These are phyloP conservation scores for Staphylotrichum longicolle DNA, from an alignment of 495 filamentous ascomycete genomes.

Conservation along the genomic window DNA sequence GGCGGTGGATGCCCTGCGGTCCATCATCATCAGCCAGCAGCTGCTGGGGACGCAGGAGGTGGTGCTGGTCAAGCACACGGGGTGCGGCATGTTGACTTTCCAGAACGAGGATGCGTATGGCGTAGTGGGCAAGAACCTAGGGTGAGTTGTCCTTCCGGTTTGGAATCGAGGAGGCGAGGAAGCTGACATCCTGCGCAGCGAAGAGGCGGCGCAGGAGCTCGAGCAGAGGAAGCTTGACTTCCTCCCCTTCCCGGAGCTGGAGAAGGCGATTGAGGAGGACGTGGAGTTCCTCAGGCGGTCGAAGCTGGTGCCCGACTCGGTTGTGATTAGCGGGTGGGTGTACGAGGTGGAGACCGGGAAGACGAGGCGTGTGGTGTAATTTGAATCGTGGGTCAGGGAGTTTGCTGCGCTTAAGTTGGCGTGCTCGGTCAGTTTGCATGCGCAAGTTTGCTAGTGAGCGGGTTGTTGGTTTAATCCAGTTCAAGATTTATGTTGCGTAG, in stretches of 20 bases:
- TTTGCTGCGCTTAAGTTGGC: too few relatives aligned
- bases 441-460: too few relatives aligned
- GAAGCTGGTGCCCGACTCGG: conserved; percentile 56
- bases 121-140: conserved; percentile 56
- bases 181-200: conserved; percentile 18
- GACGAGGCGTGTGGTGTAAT: conserved; percentile 54
- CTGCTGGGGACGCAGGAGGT: conserved; percentile 77
- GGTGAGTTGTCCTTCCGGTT: conserved; percentile 29
- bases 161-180: too few relatives aligned
- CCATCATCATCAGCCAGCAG: conserved; percentile 77
- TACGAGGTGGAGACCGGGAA: conserved; percentile 79
- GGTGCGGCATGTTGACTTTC: conserved; percentile 83
- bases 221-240: conserved; percentile 50
- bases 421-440: too few relatives aligned
- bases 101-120: conserved; percentile 59
- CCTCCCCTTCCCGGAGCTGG: conserved; percentile 62
- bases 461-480: too few relatives aligned
- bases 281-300: conserved; percentile 59
- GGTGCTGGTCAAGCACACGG: conserved; percentile 73
- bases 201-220: conserved; percentile 29
- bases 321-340: conserved; percentile 69
- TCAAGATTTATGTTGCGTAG: too few relatives aligned
- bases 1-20: conserved; percentile 66
- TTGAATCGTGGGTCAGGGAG: too few relatives aligned
- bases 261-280: conserved; percentile 64